Percentiles rank a stretch among this genome's conserved stretches.
phyloP scores from a whole-genome alignment of 345 rosid species.

The Excoecaria agallocha region DNA sequence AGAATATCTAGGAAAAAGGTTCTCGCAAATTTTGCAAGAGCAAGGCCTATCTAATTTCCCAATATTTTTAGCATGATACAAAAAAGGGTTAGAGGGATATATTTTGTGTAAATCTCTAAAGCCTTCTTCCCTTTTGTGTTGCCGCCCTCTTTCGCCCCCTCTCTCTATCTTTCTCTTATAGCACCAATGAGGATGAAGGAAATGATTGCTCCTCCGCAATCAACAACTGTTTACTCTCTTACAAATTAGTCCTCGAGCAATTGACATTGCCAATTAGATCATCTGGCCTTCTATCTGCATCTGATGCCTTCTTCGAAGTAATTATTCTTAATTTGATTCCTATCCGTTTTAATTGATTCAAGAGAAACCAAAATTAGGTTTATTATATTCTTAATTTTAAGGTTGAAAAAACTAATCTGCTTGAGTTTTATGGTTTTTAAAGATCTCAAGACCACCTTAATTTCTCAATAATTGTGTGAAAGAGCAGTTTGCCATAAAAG shows the following conservation, averaged over 20 bases:
- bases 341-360: not conserved
- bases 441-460: constrained; percentile 87
- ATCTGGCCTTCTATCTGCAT: constrained; percentile 80
- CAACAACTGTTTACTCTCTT: constrained; percentile 25
- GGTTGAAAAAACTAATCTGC: not conserved
- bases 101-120: no score
- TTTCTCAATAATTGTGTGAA: constrained; percentile 71
- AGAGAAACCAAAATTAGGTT: not conserved
- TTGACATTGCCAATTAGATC: constrained; percentile 31
- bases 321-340: not conserved
- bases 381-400: not conserved
- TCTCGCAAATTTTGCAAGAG: no score
- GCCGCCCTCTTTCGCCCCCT: no score
- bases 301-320: constrained; percentile 82
- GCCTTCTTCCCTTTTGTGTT: no score
- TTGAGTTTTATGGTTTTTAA: constrained; percentile 28
- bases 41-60: no score
- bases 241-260: constrained; percentile 45
- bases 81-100: no score
- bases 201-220: constrained; percentile 24
- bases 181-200: constrained; percentile 17
- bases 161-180: no score
- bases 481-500: constrained; percentile 38
- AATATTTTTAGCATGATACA: no score
- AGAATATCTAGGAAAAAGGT: no score